A percentile compares a stretch with the other conserved stretches of the same genome.
These are phyloP conservation scores for Escallonia rubra DNA, from an alignment of 129 eudicot genomes.

Conservation along the genomic window DNA sequence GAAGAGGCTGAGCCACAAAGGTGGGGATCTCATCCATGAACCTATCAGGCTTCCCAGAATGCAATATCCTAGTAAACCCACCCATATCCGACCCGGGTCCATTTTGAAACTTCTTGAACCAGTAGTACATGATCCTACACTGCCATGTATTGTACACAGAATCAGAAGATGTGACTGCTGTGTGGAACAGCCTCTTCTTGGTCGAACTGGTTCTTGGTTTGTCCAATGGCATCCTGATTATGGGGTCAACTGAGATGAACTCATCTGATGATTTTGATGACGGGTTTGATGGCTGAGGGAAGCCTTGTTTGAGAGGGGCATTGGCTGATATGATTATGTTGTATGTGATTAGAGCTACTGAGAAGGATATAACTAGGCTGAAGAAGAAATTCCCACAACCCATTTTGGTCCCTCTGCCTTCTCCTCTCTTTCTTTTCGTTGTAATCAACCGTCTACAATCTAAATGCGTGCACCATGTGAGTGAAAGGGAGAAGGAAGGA, in stretches of 20 bases:
- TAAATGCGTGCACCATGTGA: neutral
- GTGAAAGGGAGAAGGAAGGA: neutral
- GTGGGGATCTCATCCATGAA: slow-evolving; percentile 99
- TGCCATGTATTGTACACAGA: slow-evolving; percentile 95
- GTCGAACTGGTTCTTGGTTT: slow-evolving; percentile 8
- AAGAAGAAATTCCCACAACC: slow-evolving; percentile 76
- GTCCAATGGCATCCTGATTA: slow-evolving; percentile 60
- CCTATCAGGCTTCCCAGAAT: slow-evolving; percentile 69
- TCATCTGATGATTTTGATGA: slow-evolving; percentile 13
- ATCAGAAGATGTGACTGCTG: slow-evolving; percentile 91
- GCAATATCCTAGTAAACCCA: slow-evolving; percentile 94
- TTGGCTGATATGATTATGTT: slow-evolving; percentile 79
- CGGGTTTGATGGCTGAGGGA: slow-evolving; percentile 48
- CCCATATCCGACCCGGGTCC: slow-evolving; percentile 78
- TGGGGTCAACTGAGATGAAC: slow-evolving; percentile 50
- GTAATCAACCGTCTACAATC: neutral
- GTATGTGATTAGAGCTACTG: slow-evolving; percentile 86
- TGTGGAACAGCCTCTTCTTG: slow-evolving; percentile 78
- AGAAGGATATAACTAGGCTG: slow-evolving; percentile 46
- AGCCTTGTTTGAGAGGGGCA: slow-evolving; percentile 69
- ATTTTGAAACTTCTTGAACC: slow-evolving; percentile 72
- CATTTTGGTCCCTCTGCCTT: slow-evolving; percentile 17
- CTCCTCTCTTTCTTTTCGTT: neutral
- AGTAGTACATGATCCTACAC: slow-evolving; percentile 87
- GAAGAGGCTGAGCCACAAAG: slow-evolving; percentile 92